phyloP scores from a whole-genome alignment of 139 green algal species.

The Trebouxia sp. region DNA sequence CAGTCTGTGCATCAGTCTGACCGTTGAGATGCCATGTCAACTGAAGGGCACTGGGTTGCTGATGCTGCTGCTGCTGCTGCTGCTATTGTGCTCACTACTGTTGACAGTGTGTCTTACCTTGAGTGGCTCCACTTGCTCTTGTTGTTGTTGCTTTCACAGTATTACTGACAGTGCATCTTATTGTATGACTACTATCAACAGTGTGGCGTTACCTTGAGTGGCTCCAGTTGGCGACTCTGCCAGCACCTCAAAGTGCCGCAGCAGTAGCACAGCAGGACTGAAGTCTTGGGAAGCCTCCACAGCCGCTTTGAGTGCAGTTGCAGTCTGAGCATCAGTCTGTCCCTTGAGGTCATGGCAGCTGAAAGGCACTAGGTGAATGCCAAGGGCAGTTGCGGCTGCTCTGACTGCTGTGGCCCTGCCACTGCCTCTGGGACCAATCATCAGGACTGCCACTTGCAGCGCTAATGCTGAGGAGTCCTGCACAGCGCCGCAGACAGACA shows the following conservation, averaged over 20 bases:
- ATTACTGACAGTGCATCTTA: neutral
- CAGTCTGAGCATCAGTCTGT: conserved; percentile 50
- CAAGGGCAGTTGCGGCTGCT: conserved; percentile 72
- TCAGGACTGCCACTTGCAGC: conserved; percentile 56
- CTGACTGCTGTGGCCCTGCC: conserved; percentile 56
- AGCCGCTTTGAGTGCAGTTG: conserved; percentile 52
- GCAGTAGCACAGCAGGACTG: conserved; percentile 61
- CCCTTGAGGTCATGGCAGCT: conserved; percentile 64
- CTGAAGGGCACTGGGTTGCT: conserved; percentile 59
- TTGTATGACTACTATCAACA: neutral
- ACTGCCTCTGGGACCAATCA: conserved; percentile 65
- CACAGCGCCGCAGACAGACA: neutral
- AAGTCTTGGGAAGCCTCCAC: conserved; percentile 57
- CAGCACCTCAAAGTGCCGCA: conserved; percentile 53
- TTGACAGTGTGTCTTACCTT: too few species aligned
- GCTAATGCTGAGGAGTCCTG: conserved; percentile 8
- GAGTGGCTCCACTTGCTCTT: too few species aligned
- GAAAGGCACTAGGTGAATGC: conserved; percentile 63
- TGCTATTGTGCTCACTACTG: too few species aligned
- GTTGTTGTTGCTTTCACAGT: too few species aligned
- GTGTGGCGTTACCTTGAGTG: neutral
- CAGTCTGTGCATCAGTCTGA: conserved; percentile 49
- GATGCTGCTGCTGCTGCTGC: too few species aligned
- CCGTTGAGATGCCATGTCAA: conserved; percentile 61
- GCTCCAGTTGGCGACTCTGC: neutral